phyloP scores from a whole-genome alignment of 306 rosid genomes.

The Rosa multiflora region DNA sequence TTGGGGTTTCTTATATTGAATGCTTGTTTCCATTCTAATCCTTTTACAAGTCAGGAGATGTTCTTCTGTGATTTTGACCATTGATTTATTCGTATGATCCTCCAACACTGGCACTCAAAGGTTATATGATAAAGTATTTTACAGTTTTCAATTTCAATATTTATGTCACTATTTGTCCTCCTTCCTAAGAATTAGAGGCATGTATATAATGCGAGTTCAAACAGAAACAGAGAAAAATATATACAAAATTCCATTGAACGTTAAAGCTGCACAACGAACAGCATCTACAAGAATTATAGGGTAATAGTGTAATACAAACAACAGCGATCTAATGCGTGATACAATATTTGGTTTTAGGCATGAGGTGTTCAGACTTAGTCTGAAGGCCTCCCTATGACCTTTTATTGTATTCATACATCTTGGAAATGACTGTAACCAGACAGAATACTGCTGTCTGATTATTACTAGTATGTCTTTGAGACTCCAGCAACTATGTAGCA shows the following conservation, averaged over 20 bases:
- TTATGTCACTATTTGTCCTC: too few species aligned
- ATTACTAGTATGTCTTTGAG: background rate
- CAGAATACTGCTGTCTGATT: background rate
- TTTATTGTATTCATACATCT: background rate
- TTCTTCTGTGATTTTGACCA: too few species aligned
- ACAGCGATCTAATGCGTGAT: background rate
- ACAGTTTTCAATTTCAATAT: too few species aligned
- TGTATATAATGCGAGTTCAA: background rate
- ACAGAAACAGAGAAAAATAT: background rate
- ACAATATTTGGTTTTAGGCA: background rate
- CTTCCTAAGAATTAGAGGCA: background rate
- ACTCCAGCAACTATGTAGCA: background rate
- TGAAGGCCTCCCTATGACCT: conserved; percentile 1
- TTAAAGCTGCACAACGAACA: background rate
- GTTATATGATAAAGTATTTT: conserved; percentile 31
- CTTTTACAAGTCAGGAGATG: too few species aligned
- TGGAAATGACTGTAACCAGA: background rate
- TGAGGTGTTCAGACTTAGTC: background rate
- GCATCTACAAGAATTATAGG: background rate
- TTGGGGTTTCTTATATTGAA: conserved; percentile 45
- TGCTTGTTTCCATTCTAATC: too few species aligned
- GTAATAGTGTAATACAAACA: background rate
- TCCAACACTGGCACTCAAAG: conserved; percentile 48
- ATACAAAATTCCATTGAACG: background rate
- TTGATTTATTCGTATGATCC: too few species aligned